Evolutionary conservation across 140 eudicot species (phyloP), one percentile per base, ranked within the genome.

Genomic region (Ambrosia hybrid): DNA sequence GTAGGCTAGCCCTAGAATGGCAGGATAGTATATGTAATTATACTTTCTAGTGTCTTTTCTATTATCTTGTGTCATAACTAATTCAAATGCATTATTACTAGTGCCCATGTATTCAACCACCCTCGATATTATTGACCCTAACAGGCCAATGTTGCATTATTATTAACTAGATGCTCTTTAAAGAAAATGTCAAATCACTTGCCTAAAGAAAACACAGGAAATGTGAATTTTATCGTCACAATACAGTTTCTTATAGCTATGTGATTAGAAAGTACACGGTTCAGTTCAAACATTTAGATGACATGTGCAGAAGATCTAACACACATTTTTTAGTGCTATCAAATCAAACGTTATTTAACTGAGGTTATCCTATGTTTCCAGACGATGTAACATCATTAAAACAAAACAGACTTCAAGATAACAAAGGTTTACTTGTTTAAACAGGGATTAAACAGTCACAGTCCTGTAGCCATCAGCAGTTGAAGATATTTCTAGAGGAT

Each of bases 401-500:
- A 43, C 11, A 10, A 14, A 37, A 63, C 64, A 4, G 17, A 51
- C 14, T 51, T 30, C 8, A 9, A 39, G n/a, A 56, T 26, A 65
- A 75, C 48, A 57, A 45, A 52, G 11, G n/a, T 6, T 73, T 63
- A 39, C 45, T 4, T 39, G 45, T 39, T 39, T 39, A 39, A 62
- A 12, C 30, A 51, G 9, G 73, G 13, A 64, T 49, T 36, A 45
- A 63, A n/a, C 71, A 61, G 52, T 71, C 67, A 53, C 11, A 39
- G 56, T 71, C 72, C 17, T 37, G 26, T 0, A 56, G 57, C 51
- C 49, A 64, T 16, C 73, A 41, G 34, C 55, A 39, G 43, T 1
- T 45, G 46, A 26, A 26, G 39, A 51, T 26, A 45, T 8, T 8
- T 67, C 34, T 48, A 78, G 83, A 78, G 4, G 79, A 52, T 46